Evolutionary conservation across 805 yeast species (phyloP), one percentile per base, ranked within the genome.

Genomic region (Suhomyces pyralidae): DNA sequence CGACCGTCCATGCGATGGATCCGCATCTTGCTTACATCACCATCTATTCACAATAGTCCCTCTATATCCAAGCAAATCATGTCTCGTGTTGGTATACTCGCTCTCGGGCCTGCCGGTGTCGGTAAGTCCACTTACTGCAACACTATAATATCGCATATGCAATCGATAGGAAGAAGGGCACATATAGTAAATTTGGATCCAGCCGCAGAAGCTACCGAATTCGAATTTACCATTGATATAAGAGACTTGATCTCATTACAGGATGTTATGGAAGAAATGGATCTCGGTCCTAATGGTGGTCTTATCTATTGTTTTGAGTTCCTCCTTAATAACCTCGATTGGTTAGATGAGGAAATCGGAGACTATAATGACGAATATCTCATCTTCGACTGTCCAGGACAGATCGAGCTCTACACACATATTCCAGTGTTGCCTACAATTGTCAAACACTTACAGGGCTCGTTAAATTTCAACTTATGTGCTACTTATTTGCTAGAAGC

Each of bases 271-370:
- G 97, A 93, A 58, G 98, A 93, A 67, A 76, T 93, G 75, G 86
- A 88, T 34, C 71, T 90, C 46, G 99, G 99, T 0, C 98, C 98
- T 8, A 93, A 93, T 59, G 99, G 99, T 47, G 97, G 96, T 0
- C 72, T 94, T 47, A 76, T 94, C 30, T 94, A 92, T 68, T 94
- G 98, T 65, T 93, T 94, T 67, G 98, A 94, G 71, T 90, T 92
- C 64, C 75, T 94, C 32, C 68, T 94, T 64, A 83, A 92, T 44
- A 94, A 94, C 64, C 67, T 94, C 55, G 99, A 94, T 72, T 94
- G 99, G 99, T 73, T 94, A 30, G 99, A 93, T 61, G 97, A 93
- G 61, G 97, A 93, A 65, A 87, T 94, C 53, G 99, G 99, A 15
- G 98, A 94, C 57, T 94, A 78, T 65, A 92, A 88, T 61, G 98